phyloP scores from a whole-genome alignment of 495 filamentous ascomycete genomes.

The Astrocystis sublimbata region DNA sequence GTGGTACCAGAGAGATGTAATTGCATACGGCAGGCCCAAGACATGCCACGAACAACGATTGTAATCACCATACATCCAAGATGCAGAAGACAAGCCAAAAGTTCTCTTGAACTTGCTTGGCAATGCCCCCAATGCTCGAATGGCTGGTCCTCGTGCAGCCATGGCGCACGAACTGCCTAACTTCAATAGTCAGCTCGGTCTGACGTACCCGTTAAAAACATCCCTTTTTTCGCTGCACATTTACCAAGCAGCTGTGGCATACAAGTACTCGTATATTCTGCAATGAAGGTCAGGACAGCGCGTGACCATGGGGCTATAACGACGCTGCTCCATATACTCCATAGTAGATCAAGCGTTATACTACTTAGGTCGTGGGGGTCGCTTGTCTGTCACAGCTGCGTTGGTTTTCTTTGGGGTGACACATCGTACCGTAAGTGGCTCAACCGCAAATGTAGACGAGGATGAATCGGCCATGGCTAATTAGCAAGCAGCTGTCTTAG shows the following conservation, averaged over 20 bases:
- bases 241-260: background rate
- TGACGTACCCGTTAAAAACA: background rate
- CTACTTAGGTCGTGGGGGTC: slow-evolving; percentile 4
- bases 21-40: background rate
- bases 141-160: background rate
- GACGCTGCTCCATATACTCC: background rate
- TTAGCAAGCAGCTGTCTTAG: slow-evolving; percentile 1
- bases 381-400: background rate
- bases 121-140: background rate
- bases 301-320: background rate
- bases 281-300: background rate
- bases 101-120: slow-evolving; percentile 2
- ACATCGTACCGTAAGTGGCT: background rate
- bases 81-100: background rate
- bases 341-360: background rate
- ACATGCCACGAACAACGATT: background rate
- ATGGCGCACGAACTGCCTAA: background rate
- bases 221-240: background rate
- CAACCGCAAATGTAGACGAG: background rate
- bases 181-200: background rate
- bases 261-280: too few species aligned
- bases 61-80: background rate
- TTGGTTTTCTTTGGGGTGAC: background rate
- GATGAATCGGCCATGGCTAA: background rate
- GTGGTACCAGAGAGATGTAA: background rate